phyloP scores from a whole-genome alignment of 2,329 filamentous ascomycete species.

The Fusarium duplospermum region DNA sequence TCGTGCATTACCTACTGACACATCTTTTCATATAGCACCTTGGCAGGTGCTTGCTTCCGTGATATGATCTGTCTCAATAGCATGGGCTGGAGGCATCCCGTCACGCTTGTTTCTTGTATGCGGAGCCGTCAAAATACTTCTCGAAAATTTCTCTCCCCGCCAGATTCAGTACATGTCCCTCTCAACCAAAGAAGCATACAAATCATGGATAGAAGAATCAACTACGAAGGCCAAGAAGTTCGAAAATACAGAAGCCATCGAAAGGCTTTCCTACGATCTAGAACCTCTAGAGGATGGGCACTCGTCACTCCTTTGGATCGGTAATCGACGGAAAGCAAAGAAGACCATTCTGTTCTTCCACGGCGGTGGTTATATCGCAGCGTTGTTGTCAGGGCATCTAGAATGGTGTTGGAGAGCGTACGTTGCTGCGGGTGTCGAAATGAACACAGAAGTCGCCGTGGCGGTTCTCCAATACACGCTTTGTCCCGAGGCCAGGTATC shows the following conservation, averaged over 20 bases:
- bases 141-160: not conserved
- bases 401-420: not conserved
- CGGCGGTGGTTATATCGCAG: not conserved
- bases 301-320: not conserved
- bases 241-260: not conserved
- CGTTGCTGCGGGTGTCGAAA: not conserved
- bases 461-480: not conserved
- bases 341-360: not conserved
- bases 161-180: not conserved
- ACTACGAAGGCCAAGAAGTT: not conserved
- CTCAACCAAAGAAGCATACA: not conserved
- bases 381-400: not conserved
- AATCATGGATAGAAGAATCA: not conserved
- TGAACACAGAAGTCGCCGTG: not conserved
- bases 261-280: not conserved
- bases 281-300: not conserved
- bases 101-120: not conserved
- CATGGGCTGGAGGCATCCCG: not conserved
- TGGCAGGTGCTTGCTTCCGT: not conserved
- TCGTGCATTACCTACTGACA: not conserved
- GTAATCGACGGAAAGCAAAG: not conserved
- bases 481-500: not conserved
- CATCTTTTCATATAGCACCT: not conserved
- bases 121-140: not conserved
- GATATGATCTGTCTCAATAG: not conserved